Base-by-base conservation (phyloP, 352 stramenopile genomes). In the Phytopythium montanum region DNA sequence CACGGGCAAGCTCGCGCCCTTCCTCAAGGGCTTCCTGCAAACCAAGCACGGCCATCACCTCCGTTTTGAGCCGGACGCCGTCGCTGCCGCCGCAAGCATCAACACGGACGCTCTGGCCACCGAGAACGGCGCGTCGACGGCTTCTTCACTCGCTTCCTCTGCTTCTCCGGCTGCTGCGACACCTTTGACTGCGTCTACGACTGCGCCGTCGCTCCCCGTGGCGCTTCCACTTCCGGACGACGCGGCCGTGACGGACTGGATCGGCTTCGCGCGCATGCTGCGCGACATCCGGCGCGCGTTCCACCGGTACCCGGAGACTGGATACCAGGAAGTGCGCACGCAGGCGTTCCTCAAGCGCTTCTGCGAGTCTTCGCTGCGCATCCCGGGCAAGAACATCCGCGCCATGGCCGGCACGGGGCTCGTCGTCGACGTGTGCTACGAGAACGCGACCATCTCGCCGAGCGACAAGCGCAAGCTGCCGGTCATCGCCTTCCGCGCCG, bases 401-500 rank as follows among this genome's bases (percentile, higher is more conserved):
- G 56, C 73, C 19, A 88, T 96, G 52, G 91, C 94, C 14, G 81
- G 81, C 29, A 94, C 85, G 10, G 96, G 96, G 0, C 75, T 98
- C 23, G 84, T 98, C 8, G 83, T 96, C 3, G 86, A 98, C 50
- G 92, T 98, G 34, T 94, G 88, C 67, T 77, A 77, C 34, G 73
- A 85, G 23, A 92, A 91, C 31, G 72, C 68, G 4, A 76, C 73
- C 10, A 70, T 90, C 52, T 57, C 71, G 1, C 25, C 59, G 0
- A 73, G 58, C 21, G 86, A 90, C 33, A 77, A 81, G 36, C 72
- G 79, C 48, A 85, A 84, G 56, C 51, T 84, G 14, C 93, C 91
- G 1, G 95, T 96, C 49, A 61, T 99, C 7, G 83, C 96, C 5
- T 87, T 99, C 51, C 82, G 96, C 45, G 92, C 96, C 9, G 96